A percentile compares a stretch with the other conserved stretches of the same genome.
phyloP scores from a whole-genome alignment of 169 alveolate species.

The Plasmodium berghei region DNA sequence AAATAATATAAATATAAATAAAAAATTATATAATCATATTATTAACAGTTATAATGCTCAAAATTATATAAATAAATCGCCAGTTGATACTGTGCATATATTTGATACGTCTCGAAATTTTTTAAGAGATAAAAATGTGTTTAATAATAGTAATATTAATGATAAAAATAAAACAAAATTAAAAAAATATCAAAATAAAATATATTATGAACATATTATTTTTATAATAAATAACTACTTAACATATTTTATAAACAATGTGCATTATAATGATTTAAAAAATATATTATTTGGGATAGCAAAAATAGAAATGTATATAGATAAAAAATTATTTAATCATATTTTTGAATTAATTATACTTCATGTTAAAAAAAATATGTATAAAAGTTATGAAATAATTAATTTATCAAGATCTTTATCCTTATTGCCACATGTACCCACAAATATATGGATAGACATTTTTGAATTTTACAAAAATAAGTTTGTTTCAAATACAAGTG shows the following conservation, averaged over 20 bases:
- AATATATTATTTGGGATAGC: slow-evolving; percentile 71
- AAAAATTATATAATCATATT: slow-evolving; percentile 57
- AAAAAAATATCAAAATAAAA: slow-evolving; percentile 33
- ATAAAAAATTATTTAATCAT: slow-evolving; percentile 32
- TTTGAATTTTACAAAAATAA: slow-evolving; percentile 42
- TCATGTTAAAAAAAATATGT: slow-evolving; percentile 29
- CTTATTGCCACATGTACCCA: slow-evolving; percentile 41
- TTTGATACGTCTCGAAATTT: slow-evolving; percentile 45
- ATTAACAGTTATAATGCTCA: slow-evolving; percentile 26
- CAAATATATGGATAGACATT: slow-evolving; percentile 36
- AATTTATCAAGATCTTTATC: slow-evolving; percentile 64
- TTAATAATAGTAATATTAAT: slow-evolving; percentile 12
- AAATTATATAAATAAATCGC: background rate
- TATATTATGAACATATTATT: slow-evolving; percentile 60
- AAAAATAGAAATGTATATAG: slow-evolving; percentile 67
- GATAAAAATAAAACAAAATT: slow-evolving; percentile 8
- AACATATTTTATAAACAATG: slow-evolving; percentile 19
- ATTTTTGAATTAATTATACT: slow-evolving; percentile 35
- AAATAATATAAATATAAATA: slow-evolving; percentile 50
- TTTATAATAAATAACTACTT: slow-evolving; percentile 53
- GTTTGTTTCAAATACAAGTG: slow-evolving; percentile 29
- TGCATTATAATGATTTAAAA: slow-evolving; percentile 73
- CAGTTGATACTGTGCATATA: slow-evolving; percentile 40
- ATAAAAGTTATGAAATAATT: slow-evolving; percentile 68
- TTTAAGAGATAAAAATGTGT: slow-evolving; percentile 41